Conservation (phyloP, 164 flowering plant genomes). For the Chimonanthus salicifolius region DNA sequence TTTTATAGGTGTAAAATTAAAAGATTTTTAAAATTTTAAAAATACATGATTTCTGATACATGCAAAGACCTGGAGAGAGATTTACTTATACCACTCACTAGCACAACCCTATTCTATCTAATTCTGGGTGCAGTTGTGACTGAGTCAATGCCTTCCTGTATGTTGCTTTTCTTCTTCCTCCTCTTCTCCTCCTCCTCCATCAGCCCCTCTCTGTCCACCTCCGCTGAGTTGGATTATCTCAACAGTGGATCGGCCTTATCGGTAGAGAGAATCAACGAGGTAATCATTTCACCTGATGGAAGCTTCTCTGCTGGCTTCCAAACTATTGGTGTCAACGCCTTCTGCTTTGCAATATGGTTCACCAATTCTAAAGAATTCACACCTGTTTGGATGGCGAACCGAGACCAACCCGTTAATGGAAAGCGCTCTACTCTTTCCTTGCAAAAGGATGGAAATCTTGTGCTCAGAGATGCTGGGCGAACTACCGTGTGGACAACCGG, state of each 20-base stretch:
- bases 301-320: constrained; percentile 17
- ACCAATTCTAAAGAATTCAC: constrained; percentile 1
- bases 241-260: constrained; percentile 11
- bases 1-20: too few species aligned
- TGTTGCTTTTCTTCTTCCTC: not conserved
- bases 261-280: constrained; percentile 8
- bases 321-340: constrained; percentile 15
- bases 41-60: too few species aligned
- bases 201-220: not conserved
- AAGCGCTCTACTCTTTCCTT: not conserved
- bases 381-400: constrained; percentile 22
- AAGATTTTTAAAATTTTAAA: too few species aligned
- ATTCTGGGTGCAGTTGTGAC: too few species aligned
- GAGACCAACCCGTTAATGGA: constrained; percentile 22
- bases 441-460: constrained; percentile 9
- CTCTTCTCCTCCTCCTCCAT: not conserved
- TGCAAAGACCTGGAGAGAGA: too few species aligned
- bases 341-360: constrained; percentile 21
- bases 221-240: not conserved
- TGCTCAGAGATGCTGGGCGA: constrained; percentile 10
- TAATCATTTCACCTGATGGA: constrained; percentile 13
- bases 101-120: too few species aligned
- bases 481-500: constrained; percentile 15
- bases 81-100: too few species aligned
- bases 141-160: too few species aligned